phyloP scores from a whole-genome alignment of 176 grass and related monocot species.

The Avena insularis region DNA sequence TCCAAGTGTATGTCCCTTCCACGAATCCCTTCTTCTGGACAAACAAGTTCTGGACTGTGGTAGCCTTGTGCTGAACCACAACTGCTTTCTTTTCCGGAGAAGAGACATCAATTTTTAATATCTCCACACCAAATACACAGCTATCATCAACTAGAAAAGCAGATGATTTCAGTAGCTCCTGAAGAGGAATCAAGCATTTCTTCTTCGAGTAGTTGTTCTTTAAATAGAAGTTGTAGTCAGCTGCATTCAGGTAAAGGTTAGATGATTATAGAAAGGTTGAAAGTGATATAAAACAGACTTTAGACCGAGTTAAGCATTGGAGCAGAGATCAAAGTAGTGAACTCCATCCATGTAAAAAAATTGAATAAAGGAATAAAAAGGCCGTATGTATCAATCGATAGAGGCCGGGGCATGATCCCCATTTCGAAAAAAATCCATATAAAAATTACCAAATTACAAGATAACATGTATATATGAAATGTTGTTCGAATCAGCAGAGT shows the following conservation, averaged over 20 bases:
- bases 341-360: background rate
- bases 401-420: too few relatives aligned
- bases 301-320: background rate
- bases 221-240: background rate
- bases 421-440: background rate
- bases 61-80: constrained; percentile 26
- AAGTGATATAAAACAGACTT: background rate
- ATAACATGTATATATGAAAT: background rate
- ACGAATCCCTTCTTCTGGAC: constrained; percentile 45
- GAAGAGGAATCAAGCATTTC: constrained; percentile 21
- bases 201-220: background rate
- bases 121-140: constrained; percentile 42
- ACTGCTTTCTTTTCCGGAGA: constrained; percentile 3
- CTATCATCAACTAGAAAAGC: constrained; percentile 43
- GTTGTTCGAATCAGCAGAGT: background rate
- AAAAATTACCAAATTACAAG: background rate
- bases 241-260: background rate
- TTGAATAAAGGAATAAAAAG: too few relatives aligned
- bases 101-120: constrained; percentile 14
- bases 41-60: constrained; percentile 26
- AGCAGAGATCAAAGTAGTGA: background rate
- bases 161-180: constrained; percentile 35
- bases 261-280: background rate
- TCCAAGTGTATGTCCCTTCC: constrained; percentile 48
- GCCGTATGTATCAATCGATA: too few relatives aligned